Evolutionary conservation across 176 grass and related monocot genomes (phyloP).

Genomic region (Oryza meyeriana): DNA sequence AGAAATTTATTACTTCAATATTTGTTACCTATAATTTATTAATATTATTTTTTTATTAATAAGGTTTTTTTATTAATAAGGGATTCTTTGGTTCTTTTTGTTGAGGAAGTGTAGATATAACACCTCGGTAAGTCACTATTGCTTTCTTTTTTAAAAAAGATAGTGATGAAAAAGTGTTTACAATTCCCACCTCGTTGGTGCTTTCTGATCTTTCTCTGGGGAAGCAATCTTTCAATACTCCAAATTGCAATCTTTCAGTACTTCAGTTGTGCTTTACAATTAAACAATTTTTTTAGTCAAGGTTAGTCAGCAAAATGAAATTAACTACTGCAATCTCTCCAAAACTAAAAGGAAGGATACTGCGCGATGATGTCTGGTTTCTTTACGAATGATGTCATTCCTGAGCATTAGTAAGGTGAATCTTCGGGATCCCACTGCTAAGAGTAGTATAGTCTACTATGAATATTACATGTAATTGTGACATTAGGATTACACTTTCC

Average conservation of each 20-base stretch:
- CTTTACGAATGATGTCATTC: constrained; percentile 26
- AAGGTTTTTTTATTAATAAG: no score
- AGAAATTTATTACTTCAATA: no score
- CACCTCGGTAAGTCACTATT: background rate
- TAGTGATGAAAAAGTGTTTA: background rate
- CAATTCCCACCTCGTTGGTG: background rate
- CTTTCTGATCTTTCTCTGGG: background rate
- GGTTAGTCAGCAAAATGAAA: background rate
- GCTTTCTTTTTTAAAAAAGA: background rate
- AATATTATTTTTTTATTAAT: no score
- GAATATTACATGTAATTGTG: background rate
- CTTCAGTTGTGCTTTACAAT: background rate
- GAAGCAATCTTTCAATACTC: background rate
- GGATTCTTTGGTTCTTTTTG: no score
- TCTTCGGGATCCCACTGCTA: background rate
- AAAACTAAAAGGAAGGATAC: background rate
- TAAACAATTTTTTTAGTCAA: background rate
- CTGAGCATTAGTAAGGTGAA: background rate
- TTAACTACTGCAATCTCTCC: background rate
- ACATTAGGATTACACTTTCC: background rate
- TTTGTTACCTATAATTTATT: no score
- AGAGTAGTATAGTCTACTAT: background rate
- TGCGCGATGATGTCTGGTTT: background rate
- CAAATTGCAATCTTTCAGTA: background rate
- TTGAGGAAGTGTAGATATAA: background rate